Evolutionary conservation across 495 filamentous ascomycete genomes (phyloP), one percentile per base, ranked within the genome.

Genomic region (Annulohypoxylon bovei): DNA sequence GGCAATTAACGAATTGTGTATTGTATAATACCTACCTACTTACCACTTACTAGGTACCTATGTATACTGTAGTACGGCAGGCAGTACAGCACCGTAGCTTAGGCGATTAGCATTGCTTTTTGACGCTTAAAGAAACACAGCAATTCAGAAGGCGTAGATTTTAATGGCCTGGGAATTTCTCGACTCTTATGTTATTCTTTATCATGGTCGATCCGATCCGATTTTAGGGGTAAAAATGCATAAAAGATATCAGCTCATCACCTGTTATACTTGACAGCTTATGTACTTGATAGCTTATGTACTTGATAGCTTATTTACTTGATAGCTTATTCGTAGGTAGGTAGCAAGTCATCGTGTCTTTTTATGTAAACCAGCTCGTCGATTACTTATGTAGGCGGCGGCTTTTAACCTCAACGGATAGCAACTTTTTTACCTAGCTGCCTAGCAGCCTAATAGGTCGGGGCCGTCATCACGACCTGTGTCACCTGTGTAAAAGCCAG

Each of bases 91-190:
- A 25, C n/a, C n/a, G 20, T 65, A 59, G 22, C 32, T 11, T 69
- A 39, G 50, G 56, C 23, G 40, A 65, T 72, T 58, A 59, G 23
- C 61, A 68, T 52, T 23, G 20, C 30, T 33, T 12, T 46, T 37
- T 47, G 52, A 37, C 53, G 63, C 65, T 60, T 66, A 25, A 25
- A 40, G 8, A 54, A 39, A 33, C 4, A 42, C 6, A 61, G 32
- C 55, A 25, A 23, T 62, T 54, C 44, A 42, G 62, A 57, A 70
- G 44, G 2, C 9, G 2, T 47, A 6, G 20, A 27, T 47, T 42
- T 42, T 4, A 42, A 18, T 18, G 39, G 7, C 8, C 16, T 42
- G 7, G 7, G 32, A 35, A 4, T 4, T 35, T 35, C n/a, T n/a
- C 1, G 32, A 35, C 32, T 9, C 32, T 9, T 35, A 35, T 9